Conservation (phyloP, 805 yeast genomes). For the Cyberlindnera maritima region DNA sequence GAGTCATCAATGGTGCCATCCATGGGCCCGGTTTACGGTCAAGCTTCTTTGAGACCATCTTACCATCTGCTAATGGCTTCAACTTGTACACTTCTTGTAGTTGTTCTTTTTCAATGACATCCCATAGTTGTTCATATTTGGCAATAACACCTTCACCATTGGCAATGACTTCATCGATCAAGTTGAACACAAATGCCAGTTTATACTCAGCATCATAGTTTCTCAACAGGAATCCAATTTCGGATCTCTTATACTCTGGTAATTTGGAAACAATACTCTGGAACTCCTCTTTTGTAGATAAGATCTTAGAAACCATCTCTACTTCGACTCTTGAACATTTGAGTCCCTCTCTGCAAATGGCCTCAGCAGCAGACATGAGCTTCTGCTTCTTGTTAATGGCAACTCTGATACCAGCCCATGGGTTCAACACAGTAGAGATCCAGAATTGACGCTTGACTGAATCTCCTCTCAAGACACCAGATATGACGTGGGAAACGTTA, state of each 20-base stretch:
- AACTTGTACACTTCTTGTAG: conserved; percentile 38
- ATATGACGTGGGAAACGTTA: not conserved
- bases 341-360: conserved; percentile 65
- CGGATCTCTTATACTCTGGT: conserved; percentile 44
- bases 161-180: conserved; percentile 16
- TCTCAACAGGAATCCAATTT: conserved; percentile 58
- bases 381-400: conserved; percentile 38
- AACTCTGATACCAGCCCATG: conserved; percentile 42
- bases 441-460: conserved; percentile 27
- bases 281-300: conserved; percentile 32
- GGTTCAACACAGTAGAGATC: conserved; percentile 47
- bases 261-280: conserved; percentile 28
- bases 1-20: conserved; percentile 58
- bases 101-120: conserved; percentile 13
- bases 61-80: conserved; percentile 77
- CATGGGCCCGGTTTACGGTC: conserved; percentile 81
- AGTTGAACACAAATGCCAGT: conserved; percentile 34
- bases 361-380: conserved; percentile 39
- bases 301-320: conserved; percentile 45
- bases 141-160: not conserved
- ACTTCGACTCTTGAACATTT: conserved; percentile 59
- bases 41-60: conserved; percentile 50
- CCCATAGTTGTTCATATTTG: conserved; percentile 19
- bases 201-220: conserved; percentile 52
- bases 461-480: conserved; percentile 4